Percentiles rank a stretch among this genome's conserved stretches.
Conservation (phyloP, 2,329 filamentous ascomycete genomes). For the Dactylonectria macrodidyma region DNA sequence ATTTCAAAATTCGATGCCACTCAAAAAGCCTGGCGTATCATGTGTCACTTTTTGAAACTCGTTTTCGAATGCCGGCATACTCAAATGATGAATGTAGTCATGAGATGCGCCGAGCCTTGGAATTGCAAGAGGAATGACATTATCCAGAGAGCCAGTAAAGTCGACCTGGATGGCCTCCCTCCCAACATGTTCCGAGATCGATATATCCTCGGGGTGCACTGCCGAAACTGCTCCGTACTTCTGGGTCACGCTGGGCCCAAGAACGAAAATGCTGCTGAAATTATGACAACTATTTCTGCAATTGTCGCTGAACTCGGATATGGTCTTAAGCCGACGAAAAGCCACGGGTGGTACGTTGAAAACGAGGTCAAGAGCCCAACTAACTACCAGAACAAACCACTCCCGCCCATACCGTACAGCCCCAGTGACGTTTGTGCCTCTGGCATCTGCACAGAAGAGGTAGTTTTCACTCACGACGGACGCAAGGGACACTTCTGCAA, state of each 20-base stretch:
- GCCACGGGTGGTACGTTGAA: neutral
- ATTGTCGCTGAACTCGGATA: neutral
- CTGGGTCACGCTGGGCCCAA: neutral
- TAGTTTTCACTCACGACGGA: conserved; percentile 6
- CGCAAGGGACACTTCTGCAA: conserved; percentile 34
- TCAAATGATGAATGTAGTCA: neutral
- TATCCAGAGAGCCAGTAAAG: neutral
- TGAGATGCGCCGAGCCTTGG: neutral
- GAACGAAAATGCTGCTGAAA: neutral
- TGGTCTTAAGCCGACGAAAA: neutral
- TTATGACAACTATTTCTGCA: neutral
- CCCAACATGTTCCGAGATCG: neutral
- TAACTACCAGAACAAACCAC: neutral
- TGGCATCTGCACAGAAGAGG: conserved; percentile 7
- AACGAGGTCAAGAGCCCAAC: neutral
- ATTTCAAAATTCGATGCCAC: neutral
- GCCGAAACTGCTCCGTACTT: neutral
- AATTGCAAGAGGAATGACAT: neutral
- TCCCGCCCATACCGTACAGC: neutral
- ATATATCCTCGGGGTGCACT: neutral
- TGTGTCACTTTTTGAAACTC: neutral
- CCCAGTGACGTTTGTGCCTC: conserved; percentile 20
- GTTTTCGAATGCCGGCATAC: neutral
- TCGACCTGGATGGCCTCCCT: neutral
- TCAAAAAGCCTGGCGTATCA: neutral